Percentiles rank a stretch among this genome's conserved stretches.
These are phyloP conservation scores for Quercus glauca DNA, from an alignment of 306 rosid genomes.

Conservation along the genomic window DNA sequence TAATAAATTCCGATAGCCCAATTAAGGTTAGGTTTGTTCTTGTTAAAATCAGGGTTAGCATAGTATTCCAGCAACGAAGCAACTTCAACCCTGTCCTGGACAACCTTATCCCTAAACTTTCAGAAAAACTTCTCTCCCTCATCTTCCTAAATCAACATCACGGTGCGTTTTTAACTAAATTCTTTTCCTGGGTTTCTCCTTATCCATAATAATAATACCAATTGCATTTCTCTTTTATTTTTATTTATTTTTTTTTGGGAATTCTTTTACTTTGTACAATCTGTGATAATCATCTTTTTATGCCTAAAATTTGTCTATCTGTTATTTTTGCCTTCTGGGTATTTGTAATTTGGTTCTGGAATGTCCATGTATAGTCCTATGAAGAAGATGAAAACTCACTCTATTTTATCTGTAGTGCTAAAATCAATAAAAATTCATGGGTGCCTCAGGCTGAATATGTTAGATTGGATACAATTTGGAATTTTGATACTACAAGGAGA, in stretches of 20 bases:
- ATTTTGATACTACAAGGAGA: not conserved
- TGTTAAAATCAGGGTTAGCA: conserved; percentile 27
- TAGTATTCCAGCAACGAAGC: conserved; percentile 21
- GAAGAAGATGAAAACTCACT: not conserved
- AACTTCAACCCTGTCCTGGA: conserved; percentile 46
- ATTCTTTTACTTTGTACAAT: not conserved
- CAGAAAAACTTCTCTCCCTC: not conserved
- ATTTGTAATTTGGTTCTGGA: not conserved
- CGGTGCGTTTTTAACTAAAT: conserved; percentile 32
- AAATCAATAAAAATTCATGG: not conserved
- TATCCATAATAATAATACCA: not conserved
- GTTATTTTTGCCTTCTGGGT: not conserved
- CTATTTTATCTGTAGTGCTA: not conserved
- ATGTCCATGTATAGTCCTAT: not conserved
- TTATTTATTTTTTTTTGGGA: too few relatives aligned
- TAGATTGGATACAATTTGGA: not conserved
- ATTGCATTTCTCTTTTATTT: not conserved
- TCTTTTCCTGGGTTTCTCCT: not conserved
- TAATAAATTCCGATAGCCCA: conserved; percentile 12
- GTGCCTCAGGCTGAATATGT: not conserved
- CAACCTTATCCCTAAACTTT: conserved; percentile 43
- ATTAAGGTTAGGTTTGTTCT: conserved; percentile 6
- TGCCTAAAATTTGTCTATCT: not conserved
- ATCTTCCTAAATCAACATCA: conserved; percentile 17
- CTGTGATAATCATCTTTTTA: not conserved